Percentiles rank a stretch among this genome's conserved stretches.
These are phyloP conservation scores for Rutstroemia sydowiana DNA, from an alignment of 2,329 filamentous ascomycete genomes.

Conservation along the genomic window DNA sequence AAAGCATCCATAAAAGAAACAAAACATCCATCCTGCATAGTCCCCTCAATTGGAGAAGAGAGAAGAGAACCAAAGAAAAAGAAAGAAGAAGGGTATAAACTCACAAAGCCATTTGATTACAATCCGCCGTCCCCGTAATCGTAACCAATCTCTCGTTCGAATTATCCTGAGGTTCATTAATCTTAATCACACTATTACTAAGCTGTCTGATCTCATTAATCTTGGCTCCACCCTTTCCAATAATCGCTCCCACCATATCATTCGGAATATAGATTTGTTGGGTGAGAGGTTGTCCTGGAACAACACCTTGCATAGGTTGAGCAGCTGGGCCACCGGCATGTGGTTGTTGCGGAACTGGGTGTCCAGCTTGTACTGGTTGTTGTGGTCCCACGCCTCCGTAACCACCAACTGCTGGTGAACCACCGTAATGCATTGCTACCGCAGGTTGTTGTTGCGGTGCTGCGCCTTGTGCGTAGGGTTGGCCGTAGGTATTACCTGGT, in stretches of 20 bases:
- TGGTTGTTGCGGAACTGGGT: slow-evolving; percentile 55
- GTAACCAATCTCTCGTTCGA: slow-evolving; percentile 97
- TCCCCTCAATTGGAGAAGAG: too few relatives aligned
- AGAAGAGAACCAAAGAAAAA: neutral
- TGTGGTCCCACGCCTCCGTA: slow-evolving; percentile 78
- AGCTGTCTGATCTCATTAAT: slow-evolving; percentile 99
- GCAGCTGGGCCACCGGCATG: slow-evolving; percentile 65
- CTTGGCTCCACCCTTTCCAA: slow-evolving; percentile 96
- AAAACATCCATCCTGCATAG: too few relatives aligned
- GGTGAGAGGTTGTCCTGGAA: slow-evolving; percentile 79
- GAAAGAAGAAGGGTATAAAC: neutral
- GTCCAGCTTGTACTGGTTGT: slow-evolving; percentile 61
- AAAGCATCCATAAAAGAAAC: too few relatives aligned
- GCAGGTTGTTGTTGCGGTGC: slow-evolving; percentile 48
- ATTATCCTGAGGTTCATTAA: slow-evolving; percentile 98
- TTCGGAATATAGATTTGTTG: slow-evolving; percentile 99
- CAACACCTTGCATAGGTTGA: slow-evolving; percentile 66
- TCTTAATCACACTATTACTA: slow-evolving; percentile 97
- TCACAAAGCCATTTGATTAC: slow-evolving; percentile 98
- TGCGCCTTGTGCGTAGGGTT: slow-evolving; percentile 46
- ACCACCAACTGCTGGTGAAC: slow-evolving; percentile 49
- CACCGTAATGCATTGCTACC: slow-evolving; percentile 70
- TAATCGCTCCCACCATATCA: slow-evolving; percentile 98
- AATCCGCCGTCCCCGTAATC: slow-evolving; percentile 94
- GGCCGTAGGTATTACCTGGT: slow-evolving; percentile 66